Conservation (phyloP, 2,329 filamentous ascomycete species). For the Acephala macrosclerotiorum region DNA sequence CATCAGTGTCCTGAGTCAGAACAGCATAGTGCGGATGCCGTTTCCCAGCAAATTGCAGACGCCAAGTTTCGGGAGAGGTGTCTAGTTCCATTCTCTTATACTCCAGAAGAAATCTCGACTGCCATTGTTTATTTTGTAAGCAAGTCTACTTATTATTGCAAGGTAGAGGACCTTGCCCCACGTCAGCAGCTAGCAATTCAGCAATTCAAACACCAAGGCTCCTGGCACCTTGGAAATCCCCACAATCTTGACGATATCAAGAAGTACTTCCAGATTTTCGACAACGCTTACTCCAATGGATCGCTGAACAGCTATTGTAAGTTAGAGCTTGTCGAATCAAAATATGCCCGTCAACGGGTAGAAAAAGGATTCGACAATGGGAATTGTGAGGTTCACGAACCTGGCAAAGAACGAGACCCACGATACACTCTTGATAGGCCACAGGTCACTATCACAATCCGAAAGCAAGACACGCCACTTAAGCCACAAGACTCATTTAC, state of each 20-base stretch:
- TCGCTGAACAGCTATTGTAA: neutral
- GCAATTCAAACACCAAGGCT: neutral
- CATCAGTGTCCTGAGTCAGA: no score
- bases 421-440: neutral
- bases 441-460: neutral
- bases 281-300: conserved; percentile 15
- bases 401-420: neutral
- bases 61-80: no score
- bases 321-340: neutral
- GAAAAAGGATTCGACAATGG: neutral
- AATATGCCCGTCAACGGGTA: neutral
- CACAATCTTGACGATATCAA: conserved; percentile 6
- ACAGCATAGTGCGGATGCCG: no score
- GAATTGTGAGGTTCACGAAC: no score
- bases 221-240: conserved; percentile 4
- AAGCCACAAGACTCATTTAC: no score
- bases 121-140: neutral
- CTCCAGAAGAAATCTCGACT: neutral
- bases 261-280: conserved; percentile 17
- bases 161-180: neutral
- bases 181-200: neutral
- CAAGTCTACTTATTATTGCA: neutral
- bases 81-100: neutral
- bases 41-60: no score
- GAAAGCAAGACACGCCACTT: no score